These are phyloP conservation scores for Trametes versicolor DNA, from an alignment of 1,284 basidiomycete genomes.

Conservation along the genomic window DNA sequence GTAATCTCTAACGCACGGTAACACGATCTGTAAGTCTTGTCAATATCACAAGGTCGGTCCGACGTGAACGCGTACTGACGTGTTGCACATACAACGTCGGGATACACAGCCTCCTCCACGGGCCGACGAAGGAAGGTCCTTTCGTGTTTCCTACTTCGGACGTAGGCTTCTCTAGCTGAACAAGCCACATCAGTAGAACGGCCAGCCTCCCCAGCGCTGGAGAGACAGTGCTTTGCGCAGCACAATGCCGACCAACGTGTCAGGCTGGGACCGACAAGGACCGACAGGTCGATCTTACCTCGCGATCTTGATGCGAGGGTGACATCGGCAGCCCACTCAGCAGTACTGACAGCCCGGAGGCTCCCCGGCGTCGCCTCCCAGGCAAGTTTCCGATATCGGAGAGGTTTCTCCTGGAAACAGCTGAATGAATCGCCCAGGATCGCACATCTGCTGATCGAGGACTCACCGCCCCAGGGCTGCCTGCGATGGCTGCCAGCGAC, in stretches of 20 bases:
- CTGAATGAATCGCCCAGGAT: not conserved
- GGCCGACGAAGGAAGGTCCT: no score
- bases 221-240: not conserved
- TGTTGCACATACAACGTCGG: no score
- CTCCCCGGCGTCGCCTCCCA: not conserved
- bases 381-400: conserved; percentile 2
- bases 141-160: no score
- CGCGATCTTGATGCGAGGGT: not conserved
- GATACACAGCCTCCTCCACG: no score
- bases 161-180: no score
- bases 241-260: not conserved
- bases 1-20: no score
- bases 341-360: not conserved
- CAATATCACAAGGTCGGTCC: no score
- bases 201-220: not conserved
- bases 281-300: conserved; percentile 5
- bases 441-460: conserved; percentile 1
- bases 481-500: not conserved
- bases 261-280: conserved; percentile 9
- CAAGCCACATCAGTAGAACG: no score
- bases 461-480: not conserved
- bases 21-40: no score
- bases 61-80: no score
- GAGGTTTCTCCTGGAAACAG: not conserved
- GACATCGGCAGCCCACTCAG: not conserved